Conservation (phyloP, 306 rosid species). For the Vigna radiata region DNA sequence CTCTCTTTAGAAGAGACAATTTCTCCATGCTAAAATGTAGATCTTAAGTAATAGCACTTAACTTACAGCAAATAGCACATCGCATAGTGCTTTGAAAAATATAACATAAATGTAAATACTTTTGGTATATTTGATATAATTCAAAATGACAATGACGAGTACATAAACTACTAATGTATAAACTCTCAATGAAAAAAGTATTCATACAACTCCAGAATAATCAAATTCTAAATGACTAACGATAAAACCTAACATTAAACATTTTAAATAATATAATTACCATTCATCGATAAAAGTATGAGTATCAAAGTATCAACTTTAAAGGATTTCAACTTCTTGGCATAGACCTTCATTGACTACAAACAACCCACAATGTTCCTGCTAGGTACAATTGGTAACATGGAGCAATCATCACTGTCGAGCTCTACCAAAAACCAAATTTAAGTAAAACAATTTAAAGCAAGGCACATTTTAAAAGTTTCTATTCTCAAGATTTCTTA, state of each 20-base stretch:
- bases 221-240: background rate
- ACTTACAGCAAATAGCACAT: background rate
- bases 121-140: background rate
- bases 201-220: slow-evolving; percentile 3
- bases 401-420: background rate
- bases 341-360: slow-evolving; percentile 14
- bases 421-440: background rate
- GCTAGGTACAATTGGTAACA: slow-evolving; percentile 2
- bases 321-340: slow-evolving; percentile 5
- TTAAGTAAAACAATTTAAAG: slow-evolving; percentile 8
- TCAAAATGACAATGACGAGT: background rate
- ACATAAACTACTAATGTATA: background rate
- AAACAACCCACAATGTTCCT: slow-evolving; percentile 16
- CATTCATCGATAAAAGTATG: background rate
- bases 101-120: background rate
- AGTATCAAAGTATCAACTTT: slow-evolving; percentile 9
- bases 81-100: background rate
- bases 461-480: background rate
- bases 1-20: background rate
- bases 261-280: background rate
- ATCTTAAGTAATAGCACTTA: background rate
- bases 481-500: background rate
- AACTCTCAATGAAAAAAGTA: background rate
- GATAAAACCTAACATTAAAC: slow-evolving; percentile 15
- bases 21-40: background rate